These are phyloP conservation scores for Carallia pectinifolia DNA, from an alignment of 345 rosid genomes.

Conservation along the genomic window DNA sequence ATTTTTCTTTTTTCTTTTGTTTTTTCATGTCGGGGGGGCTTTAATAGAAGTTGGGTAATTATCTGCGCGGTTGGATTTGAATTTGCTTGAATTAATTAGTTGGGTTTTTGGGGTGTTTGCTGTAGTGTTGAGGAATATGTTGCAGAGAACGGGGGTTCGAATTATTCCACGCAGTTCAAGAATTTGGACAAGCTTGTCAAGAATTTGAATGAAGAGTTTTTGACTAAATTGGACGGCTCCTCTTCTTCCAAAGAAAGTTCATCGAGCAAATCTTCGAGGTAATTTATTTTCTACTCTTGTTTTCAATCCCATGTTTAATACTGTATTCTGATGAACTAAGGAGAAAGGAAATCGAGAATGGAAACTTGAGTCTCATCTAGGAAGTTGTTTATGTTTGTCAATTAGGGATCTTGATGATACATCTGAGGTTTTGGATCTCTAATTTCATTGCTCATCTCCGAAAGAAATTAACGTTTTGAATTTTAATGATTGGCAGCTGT, in stretches of 20 bases:
- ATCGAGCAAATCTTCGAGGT: slow-evolving; percentile 37
- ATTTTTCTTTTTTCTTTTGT: neutral
- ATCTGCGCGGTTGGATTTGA: neutral
- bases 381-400: too few species aligned
- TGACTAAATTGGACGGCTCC: slow-evolving; percentile 40
- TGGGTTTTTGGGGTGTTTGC: neutral
- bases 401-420: too few species aligned
- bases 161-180: slow-evolving; percentile 57
- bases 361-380: too few species aligned
- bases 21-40: neutral
- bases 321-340: too few species aligned
- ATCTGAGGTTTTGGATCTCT: too few species aligned
- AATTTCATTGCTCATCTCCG: too few species aligned
- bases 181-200: slow-evolving; percentile 55
- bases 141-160: slow-evolving; percentile 35
- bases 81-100: neutral
- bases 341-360: too few species aligned
- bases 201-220: slow-evolving; percentile 43
- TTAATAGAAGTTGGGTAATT: neutral
- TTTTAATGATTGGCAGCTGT: too few species aligned
- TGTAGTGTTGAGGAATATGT: slow-evolving; percentile 58
- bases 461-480: too few species aligned
- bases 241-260: slow-evolving; percentile 26
- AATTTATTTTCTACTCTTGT: slow-evolving; percentile 3
- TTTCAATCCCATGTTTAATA: too few species aligned